Percentiles rank a stretch among this genome's conserved stretches.
Conservation (phyloP, 768 basidiomycete species). For the Suillus occidentalis region DNA sequence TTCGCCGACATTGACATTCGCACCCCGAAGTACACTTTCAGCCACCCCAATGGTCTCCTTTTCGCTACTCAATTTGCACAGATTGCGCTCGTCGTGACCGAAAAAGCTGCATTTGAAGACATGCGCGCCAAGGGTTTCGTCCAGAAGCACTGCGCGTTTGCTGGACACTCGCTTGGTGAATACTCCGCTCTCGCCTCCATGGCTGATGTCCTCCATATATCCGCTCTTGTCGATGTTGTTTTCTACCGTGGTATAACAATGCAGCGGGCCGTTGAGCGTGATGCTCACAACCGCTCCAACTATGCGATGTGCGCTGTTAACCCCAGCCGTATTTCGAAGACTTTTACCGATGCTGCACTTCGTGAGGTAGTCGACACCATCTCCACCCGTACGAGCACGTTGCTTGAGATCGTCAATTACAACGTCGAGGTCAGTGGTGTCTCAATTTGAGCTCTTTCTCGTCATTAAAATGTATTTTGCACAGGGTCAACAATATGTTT, state of each 20-base stretch:
- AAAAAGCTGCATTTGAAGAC: constrained; percentile 98
- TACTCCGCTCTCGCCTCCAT: constrained; percentile 98
- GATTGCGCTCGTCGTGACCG: constrained; percentile 96
- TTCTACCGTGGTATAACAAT: constrained; percentile 99
- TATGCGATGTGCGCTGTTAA: constrained; percentile 99
- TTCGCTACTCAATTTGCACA: constrained; percentile 99
- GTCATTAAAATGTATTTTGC: constrained; percentile 11
- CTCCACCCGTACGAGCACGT: constrained; percentile 66
- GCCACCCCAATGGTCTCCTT: constrained; percentile 90
- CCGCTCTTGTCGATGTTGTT: constrained; percentile 94
- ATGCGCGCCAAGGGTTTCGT: constrained; percentile 96
- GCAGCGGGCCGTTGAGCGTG: constrained; percentile 98
- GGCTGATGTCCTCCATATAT: constrained; percentile 93
- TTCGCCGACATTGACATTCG: constrained; percentile 95
- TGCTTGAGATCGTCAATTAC: constrained; percentile 98
- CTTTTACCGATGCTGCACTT: constrained; percentile 94
- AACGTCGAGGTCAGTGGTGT: constrained; percentile 72
- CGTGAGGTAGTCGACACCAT: constrained; percentile 96
- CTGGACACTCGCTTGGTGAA: constrained; percentile 97
- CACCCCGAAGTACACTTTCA: constrained; percentile 97
- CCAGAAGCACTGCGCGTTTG: constrained; percentile 89
- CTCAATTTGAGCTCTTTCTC: not conserved
- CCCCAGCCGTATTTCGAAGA: constrained; percentile 89
- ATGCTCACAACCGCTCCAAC: constrained; percentile 87
- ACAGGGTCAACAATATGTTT: constrained; percentile 99